Conservation (phyloP, 2,329 filamentous ascomycete species). For the Diaporthe citriasiana region DNA sequence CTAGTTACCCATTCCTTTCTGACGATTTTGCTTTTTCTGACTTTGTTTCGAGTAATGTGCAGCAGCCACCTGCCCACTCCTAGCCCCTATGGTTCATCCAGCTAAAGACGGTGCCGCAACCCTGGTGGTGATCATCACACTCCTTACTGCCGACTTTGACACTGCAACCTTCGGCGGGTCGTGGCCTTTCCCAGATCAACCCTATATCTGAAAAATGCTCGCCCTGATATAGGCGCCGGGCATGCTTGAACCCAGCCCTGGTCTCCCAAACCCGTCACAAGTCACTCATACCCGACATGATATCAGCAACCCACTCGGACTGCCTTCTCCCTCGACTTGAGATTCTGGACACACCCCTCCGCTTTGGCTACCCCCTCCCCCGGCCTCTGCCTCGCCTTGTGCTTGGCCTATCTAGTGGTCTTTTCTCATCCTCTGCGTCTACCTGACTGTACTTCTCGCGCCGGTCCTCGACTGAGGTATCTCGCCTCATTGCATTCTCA, state of each 20-base stretch:
- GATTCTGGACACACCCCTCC: conserved; percentile 36
- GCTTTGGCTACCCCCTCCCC: conserved; percentile 30
- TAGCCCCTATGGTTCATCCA: conserved; percentile 40
- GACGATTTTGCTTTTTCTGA: conserved; percentile 40
- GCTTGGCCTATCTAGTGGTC: conserved; percentile 37
- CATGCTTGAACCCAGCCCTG: conserved; percentile 31
- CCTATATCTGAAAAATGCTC: conserved; percentile 37
- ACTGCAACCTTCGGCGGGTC: conserved; percentile 31
- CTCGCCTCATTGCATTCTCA: conserved; percentile 40
- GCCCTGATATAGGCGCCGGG: conserved; percentile 39
- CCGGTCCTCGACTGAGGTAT: conserved; percentile 37
- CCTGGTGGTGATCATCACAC: conserved; percentile 38
- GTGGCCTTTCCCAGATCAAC: conserved; percentile 38
- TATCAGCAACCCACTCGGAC: conserved; percentile 32
- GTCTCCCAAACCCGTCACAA: conserved; percentile 32
- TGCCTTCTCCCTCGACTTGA: conserved; percentile 34
- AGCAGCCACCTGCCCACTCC: conserved; percentile 35
- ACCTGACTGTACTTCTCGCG: conserved; percentile 36
- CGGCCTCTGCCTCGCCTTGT: conserved; percentile 36
- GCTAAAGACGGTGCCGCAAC: conserved; percentile 40
- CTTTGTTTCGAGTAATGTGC: conserved; percentile 41
- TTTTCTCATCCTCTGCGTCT: conserved; percentile 26
- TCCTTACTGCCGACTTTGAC: conserved; percentile 38
- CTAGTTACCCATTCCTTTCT: conserved; percentile 34
- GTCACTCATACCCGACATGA: conserved; percentile 39